These are phyloP conservation scores for Sarocladiaceae sp. DNA, from an alignment of 2,329 filamentous ascomycete genomes.

Conservation along the genomic window DNA sequence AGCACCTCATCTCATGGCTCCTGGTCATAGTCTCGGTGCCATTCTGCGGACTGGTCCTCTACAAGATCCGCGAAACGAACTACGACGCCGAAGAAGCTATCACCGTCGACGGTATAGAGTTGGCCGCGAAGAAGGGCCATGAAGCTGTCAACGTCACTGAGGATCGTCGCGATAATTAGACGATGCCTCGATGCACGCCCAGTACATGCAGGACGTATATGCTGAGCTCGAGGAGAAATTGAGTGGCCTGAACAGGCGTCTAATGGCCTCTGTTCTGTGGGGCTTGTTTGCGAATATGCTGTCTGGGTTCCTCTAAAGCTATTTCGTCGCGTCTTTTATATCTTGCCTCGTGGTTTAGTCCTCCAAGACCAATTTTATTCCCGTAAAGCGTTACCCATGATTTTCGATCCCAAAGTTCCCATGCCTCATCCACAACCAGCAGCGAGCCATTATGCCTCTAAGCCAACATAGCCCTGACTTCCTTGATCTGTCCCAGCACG, in stretches of 20 bases:
- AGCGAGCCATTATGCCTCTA: slow-evolving; percentile 19
- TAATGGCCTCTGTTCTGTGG: too few relatives aligned
- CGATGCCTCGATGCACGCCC: too few relatives aligned
- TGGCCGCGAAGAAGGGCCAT: neutral
- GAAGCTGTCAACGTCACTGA: neutral
- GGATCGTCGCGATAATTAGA: neutral
- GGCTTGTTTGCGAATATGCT: too few relatives aligned
- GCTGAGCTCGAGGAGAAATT: too few relatives aligned
- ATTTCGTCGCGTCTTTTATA: too few relatives aligned
- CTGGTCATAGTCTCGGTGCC: slow-evolving; percentile 19
- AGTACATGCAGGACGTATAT: too few relatives aligned
- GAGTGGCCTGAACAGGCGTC: too few relatives aligned
- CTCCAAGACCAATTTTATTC: slow-evolving; percentile 15
- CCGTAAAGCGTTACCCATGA: slow-evolving; percentile 21
- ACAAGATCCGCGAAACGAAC: slow-evolving; percentile 18
- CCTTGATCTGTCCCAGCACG: slow-evolving; percentile 57
- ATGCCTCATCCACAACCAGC: slow-evolving; percentile 18
- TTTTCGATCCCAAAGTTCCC: slow-evolving; percentile 21
- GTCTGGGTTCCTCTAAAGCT: too few relatives aligned
- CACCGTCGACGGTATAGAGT: slow-evolving; percentile 14
- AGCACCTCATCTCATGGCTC: slow-evolving; percentile 21
- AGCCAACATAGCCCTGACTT: slow-evolving; percentile 28
- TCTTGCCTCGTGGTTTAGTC: too few relatives aligned
- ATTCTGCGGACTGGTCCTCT: slow-evolving; percentile 17
- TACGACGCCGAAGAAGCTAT: slow-evolving; percentile 19